Percentiles rank a stretch among this genome's conserved stretches.
Evolutionary conservation across 2,329 filamentous ascomycete genomes (phyloP).

Genomic region (Paracamarosporium sp.): DNA sequence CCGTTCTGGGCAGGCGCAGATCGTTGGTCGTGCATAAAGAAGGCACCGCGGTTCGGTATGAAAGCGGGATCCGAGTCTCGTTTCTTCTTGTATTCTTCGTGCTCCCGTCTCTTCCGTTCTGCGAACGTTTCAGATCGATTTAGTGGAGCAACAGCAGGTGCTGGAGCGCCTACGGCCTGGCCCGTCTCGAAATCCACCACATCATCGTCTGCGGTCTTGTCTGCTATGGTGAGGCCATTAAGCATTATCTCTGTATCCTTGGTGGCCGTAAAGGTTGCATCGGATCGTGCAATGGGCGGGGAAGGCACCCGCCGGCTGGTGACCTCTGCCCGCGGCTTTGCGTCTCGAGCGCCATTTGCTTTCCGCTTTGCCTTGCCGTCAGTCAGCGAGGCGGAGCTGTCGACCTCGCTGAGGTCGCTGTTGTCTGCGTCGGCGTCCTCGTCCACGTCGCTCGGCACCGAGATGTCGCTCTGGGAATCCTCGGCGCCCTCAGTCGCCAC

Average conservation of each 20-base stretch:
- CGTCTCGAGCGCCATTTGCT: constrained; percentile 45
- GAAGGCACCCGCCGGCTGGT: constrained; percentile 36
- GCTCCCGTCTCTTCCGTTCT: constrained; percentile 80
- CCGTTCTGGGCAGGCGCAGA: constrained; percentile 79
- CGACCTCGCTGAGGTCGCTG: constrained; percentile 63
- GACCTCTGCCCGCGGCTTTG: constrained; percentile 34
- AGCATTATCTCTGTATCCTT: constrained; percentile 68
- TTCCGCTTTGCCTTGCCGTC: constrained; percentile 46
- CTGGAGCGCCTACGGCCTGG: constrained; percentile 38
- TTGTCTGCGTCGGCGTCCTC: constrained; percentile 66
- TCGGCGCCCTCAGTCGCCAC: constrained; percentile 61
- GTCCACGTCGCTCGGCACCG: constrained; percentile 62
- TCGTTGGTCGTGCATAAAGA: constrained; percentile 96
- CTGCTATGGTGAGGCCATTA: constrained; percentile 61
- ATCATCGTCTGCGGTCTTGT: constrained; percentile 48
- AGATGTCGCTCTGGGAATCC: constrained; percentile 69
- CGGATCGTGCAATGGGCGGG: constrained; percentile 45
- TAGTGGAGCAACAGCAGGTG: constrained; percentile 43
- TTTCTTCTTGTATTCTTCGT: constrained; percentile 89
- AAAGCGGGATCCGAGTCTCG: constrained; percentile 90
- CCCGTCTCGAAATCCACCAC: constrained; percentile 61
- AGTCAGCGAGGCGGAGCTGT: constrained; percentile 46
- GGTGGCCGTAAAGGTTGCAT: constrained; percentile 51
- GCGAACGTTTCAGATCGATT: constrained; percentile 62
- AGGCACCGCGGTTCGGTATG: constrained; percentile 90